Conservation (phyloP, 345 rosid species). For the Eucalyptus lansdowneana region DNA sequence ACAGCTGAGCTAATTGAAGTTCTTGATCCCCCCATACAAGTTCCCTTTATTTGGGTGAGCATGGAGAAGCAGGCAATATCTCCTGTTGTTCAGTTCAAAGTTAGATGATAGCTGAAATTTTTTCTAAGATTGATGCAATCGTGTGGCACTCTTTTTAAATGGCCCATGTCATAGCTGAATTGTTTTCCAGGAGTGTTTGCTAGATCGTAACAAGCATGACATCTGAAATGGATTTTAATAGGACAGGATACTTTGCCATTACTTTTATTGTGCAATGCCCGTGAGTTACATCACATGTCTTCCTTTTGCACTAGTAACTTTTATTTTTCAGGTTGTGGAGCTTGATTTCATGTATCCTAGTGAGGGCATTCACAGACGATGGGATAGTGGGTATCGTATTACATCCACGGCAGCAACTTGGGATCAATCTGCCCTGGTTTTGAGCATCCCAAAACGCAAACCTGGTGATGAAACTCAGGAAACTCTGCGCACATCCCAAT, state of each 20-base stretch:
- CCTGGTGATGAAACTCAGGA: conserved; percentile 92
- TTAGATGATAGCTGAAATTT: not conserved
- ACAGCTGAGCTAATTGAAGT: not conserved
- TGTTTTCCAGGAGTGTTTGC: not conserved
- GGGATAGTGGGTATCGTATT: conserved; percentile 91
- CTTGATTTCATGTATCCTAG: conserved; percentile 98
- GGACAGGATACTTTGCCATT: not conserved
- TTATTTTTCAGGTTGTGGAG: conserved; percentile 62
- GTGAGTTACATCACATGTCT: not conserved
- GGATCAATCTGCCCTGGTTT: conserved; percentile 88
- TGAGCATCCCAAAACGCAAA: conserved; percentile 78
- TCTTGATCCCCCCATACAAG: not conserved
- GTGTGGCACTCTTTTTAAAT: not conserved
- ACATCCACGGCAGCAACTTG: conserved; percentile 90
- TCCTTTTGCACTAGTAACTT: not conserved
- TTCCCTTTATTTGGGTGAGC: not conserved
- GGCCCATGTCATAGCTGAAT: not conserved
- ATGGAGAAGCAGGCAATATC: not conserved
- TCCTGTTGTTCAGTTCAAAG: not conserved
- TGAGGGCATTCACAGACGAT: conserved; percentile 92
- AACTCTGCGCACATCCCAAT: conserved; percentile 86
- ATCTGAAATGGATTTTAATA: not conserved
- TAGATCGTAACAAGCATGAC: not conserved
- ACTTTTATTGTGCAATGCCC: not conserved
- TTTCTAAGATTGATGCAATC: not conserved